Evolutionary conservation across 148 eudicot genomes (phyloP), one percentile per base, ranked within the genome.

Genomic region (Diospyros lotus): DNA sequence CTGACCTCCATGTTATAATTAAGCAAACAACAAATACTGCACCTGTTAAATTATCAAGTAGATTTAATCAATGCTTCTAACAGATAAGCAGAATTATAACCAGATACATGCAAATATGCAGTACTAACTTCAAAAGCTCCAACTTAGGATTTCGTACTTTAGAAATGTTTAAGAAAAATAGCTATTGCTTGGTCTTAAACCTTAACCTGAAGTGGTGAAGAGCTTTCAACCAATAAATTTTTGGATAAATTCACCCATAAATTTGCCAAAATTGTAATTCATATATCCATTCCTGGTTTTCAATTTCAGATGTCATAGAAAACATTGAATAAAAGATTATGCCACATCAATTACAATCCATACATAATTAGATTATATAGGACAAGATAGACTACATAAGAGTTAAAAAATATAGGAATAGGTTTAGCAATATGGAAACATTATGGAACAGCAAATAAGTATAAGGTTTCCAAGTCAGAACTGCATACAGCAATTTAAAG

Each of bases 1-100:
- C 90, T 55, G 68, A 96, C 99, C 98, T 93, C 86, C 94, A 96
- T 70, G 99, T 91, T 77, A 96, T 91, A 50, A 88, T 80, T 76
- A 86, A 75, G 87, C 98, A 93, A 73, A 96, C 97, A 73, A 89
- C 43, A 80, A 91, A 93, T 75, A 96, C 99, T 12, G 96, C 94
- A 81, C 97, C 99, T 95, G 99, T 81, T 39, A 18, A 76, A 53
- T 40, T 64, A 74, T 66, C 41, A 72, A 64, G 68, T 38, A 64
- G 53, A 64, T 54, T 55, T 73, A 40, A 48, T 77, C 64, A 59
- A 69, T 65, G 66, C 76, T 68, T 41, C 15, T 41, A 67, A 72
- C 51, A 28, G 4, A n/a, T n/a, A 56, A 74, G 28, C 28, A 51
- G 39, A 52, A 51, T 50, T 9, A 53, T 66, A 54, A 54, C 54